Percentiles rank a stretch among this genome's conserved stretches.
Evolutionary conservation across 169 alveolate species (phyloP).

Genomic region (Plasmodium gonderi): DNA sequence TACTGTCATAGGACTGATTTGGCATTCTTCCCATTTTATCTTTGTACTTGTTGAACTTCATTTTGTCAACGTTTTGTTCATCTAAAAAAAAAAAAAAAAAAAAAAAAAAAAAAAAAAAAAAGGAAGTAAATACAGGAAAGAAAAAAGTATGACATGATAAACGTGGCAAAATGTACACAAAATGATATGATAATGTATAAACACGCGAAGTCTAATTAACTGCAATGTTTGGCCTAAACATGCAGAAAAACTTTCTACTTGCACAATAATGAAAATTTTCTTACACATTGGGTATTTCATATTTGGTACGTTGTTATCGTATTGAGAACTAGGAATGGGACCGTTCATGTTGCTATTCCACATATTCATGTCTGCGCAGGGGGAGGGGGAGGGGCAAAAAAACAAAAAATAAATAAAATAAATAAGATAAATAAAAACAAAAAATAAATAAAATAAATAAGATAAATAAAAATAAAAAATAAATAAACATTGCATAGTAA

Average conservation of each 20-base stretch:
- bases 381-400: no score
- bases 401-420: no score
- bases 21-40: conserved; percentile 22
- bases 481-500: not conserved
- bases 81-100: conserved; percentile 6
- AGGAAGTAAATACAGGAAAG: not conserved
- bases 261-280: conserved; percentile 21
- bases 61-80: conserved; percentile 24
- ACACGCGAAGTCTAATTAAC: no score
- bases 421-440: no score
- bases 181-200: no score
- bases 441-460: no score
- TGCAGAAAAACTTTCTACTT: not conserved
- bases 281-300: conserved; percentile 45
- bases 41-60: conserved; percentile 28
- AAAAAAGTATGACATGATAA: not conserved
- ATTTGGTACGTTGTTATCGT: conserved; percentile 3
- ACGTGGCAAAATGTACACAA: no score
- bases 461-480: not conserved
- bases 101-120: not conserved
- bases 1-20: conserved; percentile 12
- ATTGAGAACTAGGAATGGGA: not conserved
- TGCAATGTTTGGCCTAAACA: not conserved
- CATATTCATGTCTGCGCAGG: not conserved
- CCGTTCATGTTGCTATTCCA: conserved; percentile 22